A percentile compares a stretch with the other conserved stretches of the same genome.
Conservation (phyloP, 2,329 filamentous ascomycete genomes). For the Mycosphaerelloides madeirae region DNA sequence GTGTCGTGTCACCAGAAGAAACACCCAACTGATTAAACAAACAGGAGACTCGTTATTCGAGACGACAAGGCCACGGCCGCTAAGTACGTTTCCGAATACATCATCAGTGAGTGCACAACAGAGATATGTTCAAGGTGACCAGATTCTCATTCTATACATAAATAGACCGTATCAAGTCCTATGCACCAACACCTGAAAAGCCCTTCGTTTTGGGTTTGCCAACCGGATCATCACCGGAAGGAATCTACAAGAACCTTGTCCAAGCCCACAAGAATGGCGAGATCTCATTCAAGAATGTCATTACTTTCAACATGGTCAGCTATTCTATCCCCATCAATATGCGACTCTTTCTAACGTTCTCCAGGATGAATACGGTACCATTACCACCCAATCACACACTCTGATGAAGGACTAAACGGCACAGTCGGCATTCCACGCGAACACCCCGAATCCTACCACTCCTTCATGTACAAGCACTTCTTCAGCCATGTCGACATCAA, state of each 20-base stretch:
- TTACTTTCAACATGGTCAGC: slow-evolving; percentile 82
- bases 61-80: slow-evolving; percentile 66
- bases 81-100: slow-evolving; percentile 74
- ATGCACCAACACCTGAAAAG: slow-evolving; percentile 64
- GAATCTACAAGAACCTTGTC: slow-evolving; percentile 73
- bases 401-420: no score
- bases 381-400: no score
- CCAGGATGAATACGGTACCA: slow-evolving; percentile 65
- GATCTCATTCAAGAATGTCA: slow-evolving; percentile 81
- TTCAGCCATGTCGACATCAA: slow-evolving; percentile 80
- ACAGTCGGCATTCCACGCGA: slow-evolving; percentile 70
- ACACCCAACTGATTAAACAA: neutral
- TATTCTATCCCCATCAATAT: neutral
- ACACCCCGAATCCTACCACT: slow-evolving; percentile 81
- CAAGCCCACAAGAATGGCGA: slow-evolving; percentile 64
- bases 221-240: slow-evolving; percentile 74
- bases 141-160: slow-evolving; percentile 2
- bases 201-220: slow-evolving; percentile 81
- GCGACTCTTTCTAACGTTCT: slow-evolving; percentile 3
- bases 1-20: neutral
- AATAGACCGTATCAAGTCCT: slow-evolving; percentile 71
- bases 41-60: slow-evolving; percentile 78
- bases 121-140: neutral
- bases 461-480: slow-evolving; percentile 90
- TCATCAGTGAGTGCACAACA: slow-evolving; percentile 58